phyloP scores from a whole-genome alignment of 345 rosid genomes.

The Lenwebbia sp. region DNA sequence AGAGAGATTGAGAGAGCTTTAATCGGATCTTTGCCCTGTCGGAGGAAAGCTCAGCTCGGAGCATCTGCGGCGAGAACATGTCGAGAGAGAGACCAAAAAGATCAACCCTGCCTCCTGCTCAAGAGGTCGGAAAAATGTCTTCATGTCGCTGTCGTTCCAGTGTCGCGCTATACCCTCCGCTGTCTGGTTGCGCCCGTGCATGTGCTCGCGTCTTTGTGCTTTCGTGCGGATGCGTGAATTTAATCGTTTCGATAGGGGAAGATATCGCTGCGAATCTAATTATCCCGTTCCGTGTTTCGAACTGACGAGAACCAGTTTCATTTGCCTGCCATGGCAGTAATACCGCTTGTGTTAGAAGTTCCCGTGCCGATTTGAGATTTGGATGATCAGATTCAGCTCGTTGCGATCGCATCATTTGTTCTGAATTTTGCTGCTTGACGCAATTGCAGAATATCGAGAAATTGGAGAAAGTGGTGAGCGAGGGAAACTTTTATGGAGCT shows the following conservation, averaged over 20 bases:
- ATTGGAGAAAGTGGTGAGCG: constrained; percentile 57
- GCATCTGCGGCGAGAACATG: not conserved
- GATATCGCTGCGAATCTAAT: not conserved
- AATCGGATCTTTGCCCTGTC: not conserved
- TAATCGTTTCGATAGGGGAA: not conserved
- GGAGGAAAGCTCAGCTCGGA: not conserved
- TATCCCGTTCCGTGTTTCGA: not conserved
- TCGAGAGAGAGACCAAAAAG: constrained; percentile 28
- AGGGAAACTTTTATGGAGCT: constrained; percentile 87
- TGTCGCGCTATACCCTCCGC: not conserved
- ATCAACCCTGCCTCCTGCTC: constrained; percentile 60
- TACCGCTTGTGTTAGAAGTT: not conserved
- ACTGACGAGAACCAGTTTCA: not conserved
- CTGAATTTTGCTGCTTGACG: not conserved
- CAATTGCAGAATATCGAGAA: constrained; percentile 65
- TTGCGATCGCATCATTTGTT: not conserved
- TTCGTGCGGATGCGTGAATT: not conserved
- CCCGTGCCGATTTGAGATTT: not conserved
- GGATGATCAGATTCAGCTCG: not conserved
- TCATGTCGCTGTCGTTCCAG: not conserved
- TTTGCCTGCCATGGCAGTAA: not conserved
- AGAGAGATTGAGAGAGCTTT: not conserved
- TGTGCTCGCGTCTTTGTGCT: not conserved
- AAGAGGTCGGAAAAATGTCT: constrained; percentile 33
- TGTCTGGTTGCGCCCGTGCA: not conserved